Evolutionary conservation across 495 filamentous ascomycete species (phyloP).

Genomic region (Penicillium salamii): DNA sequence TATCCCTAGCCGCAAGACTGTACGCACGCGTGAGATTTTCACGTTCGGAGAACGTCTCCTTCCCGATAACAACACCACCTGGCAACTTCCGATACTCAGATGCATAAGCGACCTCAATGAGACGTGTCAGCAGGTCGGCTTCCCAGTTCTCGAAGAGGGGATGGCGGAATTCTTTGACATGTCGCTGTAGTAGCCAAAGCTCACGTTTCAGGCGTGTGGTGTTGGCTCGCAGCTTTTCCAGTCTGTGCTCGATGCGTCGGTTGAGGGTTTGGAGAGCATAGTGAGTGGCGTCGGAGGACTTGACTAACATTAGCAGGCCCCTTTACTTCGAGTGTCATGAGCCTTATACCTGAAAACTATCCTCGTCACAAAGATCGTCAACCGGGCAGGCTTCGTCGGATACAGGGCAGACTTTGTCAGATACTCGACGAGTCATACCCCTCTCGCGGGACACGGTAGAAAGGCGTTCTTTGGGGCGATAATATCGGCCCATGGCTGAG

Average conservation of each 20-base stretch:
- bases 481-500: not conserved
- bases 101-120: constrained; percentile 35
- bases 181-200: constrained; percentile 25
- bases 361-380: constrained; percentile 1
- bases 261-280: constrained; percentile 20
- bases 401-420: not conserved
- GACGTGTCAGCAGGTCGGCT: constrained; percentile 37
- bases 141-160: constrained; percentile 37
- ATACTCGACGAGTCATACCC: not conserved
- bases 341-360: not conserved
- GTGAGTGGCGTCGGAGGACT: constrained; percentile 10
- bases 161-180: constrained; percentile 26
- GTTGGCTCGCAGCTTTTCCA: constrained; percentile 21
- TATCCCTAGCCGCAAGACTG: constrained; percentile 23
- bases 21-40: constrained; percentile 26
- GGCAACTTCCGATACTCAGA: constrained; percentile 24
- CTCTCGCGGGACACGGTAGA: not conserved
- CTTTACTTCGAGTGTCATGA: not conserved
- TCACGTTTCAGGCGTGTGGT: constrained; percentile 25
- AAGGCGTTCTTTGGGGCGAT: not conserved
- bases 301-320: not conserved
- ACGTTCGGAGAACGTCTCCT: constrained; percentile 12
- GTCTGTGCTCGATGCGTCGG: constrained; percentile 20
- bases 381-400: too few species aligned
- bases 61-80: constrained; percentile 16